Evolutionary conservation across 164 flowering plant species (phyloP).

Genomic region (Piper longum): DNA sequence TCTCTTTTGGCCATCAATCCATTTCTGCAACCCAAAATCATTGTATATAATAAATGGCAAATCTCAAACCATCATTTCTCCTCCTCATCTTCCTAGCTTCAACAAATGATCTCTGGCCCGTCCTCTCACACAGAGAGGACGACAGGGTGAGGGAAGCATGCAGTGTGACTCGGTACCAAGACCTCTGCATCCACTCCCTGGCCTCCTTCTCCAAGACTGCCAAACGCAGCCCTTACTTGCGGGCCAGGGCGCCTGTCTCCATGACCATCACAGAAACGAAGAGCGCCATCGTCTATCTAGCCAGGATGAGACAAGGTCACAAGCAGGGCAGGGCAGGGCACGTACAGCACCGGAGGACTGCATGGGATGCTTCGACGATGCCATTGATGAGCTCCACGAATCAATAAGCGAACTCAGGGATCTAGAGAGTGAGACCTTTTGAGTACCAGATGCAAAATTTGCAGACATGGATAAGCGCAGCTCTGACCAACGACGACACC

Average conservation of each 20-base stretch:
- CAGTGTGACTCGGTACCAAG: constrained; percentile 44
- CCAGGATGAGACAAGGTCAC: not conserved
- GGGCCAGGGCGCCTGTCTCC: constrained; percentile 78
- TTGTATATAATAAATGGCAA: not conserved
- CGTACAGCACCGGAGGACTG: constrained; percentile 44
- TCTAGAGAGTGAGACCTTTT: constrained; percentile 22
- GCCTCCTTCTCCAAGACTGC: constrained; percentile 36
- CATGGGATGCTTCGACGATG: constrained; percentile 36
- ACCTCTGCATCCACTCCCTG: constrained; percentile 48
- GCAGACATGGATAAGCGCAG: constrained; percentile 65
- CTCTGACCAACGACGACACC: constrained; percentile 50
- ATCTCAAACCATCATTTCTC: not conserved
- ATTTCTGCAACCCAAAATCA: not conserved
- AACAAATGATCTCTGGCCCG: not conserved
- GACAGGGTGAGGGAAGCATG: constrained; percentile 49
- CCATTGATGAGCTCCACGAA: constrained; percentile 35
- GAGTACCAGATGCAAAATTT: constrained; percentile 37
- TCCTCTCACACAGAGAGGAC: constrained; percentile 2
- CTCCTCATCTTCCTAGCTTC: not conserved
- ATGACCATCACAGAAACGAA: constrained; percentile 46
- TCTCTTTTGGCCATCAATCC: not conserved
- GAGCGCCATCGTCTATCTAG: constrained; percentile 12
- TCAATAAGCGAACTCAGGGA: constrained; percentile 40
- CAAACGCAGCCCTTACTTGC: constrained; percentile 27
- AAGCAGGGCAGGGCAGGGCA: constrained; percentile 20